Evolutionary conservation across 495 filamentous ascomycete genomes (phyloP), one percentile per base, ranked within the genome.

Genomic region (Penicillium mononematosum): DNA sequence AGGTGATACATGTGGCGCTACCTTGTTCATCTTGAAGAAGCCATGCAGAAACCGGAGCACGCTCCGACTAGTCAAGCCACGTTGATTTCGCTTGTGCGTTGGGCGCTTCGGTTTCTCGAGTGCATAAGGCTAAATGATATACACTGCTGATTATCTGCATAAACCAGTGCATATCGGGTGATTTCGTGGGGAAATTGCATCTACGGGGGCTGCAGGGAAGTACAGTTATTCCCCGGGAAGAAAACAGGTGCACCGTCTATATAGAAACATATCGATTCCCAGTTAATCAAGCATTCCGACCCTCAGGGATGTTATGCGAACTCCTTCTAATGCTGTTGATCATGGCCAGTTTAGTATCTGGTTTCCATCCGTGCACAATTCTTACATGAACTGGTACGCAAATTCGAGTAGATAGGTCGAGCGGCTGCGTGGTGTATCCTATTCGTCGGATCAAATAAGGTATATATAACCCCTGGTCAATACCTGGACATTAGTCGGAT

Each of bases 11-110:
- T 24, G 19, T 55, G 31, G 32, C 29, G 43, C 8, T 36, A 24
- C 29, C 34, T 12, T 47, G 5, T 25, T 36, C 11, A 36, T 24
- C 32, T 5, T 47, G 45, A 43, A 42, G 44, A 54, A 59, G n/a
- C 34, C 38, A 44, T 49, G 44, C 19, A 50, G 22, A 17, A 50
- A 54, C 19, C 45, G 63, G 63, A 63, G 63, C 11, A 45, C 34
- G 22, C 60, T 63, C 63, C 63, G 63, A 53, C 53, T 59, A 59
- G 41, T 42, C 36, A 57, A 57, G 53, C 53, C 39, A 58, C 34
- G 4, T 45, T 11, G 17, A 20, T 38, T 60, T 19, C 5, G 11
- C 20, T 20, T 32, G 41, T 9, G 45, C 29, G 3, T 10, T 45
- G 7, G 17, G 29, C 39, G 41, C 19, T 16, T 27, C 20, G 22